These are phyloP conservation scores for Creolimax fragrantissima DNA, from an alignment of 78 protist species.

Conservation along the genomic window DNA sequence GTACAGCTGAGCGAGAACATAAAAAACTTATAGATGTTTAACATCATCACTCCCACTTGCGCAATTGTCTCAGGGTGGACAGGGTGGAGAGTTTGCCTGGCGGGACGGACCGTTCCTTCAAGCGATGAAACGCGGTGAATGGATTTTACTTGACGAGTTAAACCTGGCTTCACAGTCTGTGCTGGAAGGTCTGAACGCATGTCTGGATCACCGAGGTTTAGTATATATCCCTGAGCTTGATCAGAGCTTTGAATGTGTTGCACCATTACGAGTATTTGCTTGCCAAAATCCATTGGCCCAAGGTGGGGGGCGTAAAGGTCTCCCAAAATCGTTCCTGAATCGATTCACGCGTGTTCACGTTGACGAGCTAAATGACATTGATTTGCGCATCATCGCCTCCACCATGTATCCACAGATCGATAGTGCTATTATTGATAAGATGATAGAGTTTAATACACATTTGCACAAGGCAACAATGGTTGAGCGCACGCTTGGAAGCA, in stretches of 20 bases:
- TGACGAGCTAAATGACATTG: conserved; percentile 51
- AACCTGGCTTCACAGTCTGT: conserved; percentile 98
- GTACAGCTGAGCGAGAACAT: too few species aligned
- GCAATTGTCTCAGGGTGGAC: conserved; percentile 54
- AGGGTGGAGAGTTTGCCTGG: conserved; percentile 87
- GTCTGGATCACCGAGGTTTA: conserved; percentile 91
- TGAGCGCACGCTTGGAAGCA: conserved; percentile 33
- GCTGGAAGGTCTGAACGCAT: conserved; percentile 98
- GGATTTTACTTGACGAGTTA: conserved; percentile 98
- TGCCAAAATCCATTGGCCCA: conserved; percentile 93
- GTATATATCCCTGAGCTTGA: conserved; percentile 93
- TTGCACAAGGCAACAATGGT: conserved; percentile 50
- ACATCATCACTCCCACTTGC: too few species aligned
- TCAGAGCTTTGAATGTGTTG: conserved; percentile 45
- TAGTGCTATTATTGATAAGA: not conserved
- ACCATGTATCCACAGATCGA: conserved; percentile 45
- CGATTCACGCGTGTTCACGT: conserved; percentile 88
- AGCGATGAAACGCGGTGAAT: conserved; percentile 80
- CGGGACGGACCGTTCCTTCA: conserved; percentile 82
- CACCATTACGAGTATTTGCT: conserved; percentile 80
- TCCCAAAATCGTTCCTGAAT: conserved; percentile 96
- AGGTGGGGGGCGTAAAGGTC: conserved; percentile 98
- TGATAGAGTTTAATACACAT: conserved; percentile 61
- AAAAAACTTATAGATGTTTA: too few species aligned
- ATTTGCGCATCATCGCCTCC: conserved; percentile 52